phyloP scores from a whole-genome alignment of 1,284 basidiomycete genomes.

The Apiotrichum akiyoshidainum region DNA sequence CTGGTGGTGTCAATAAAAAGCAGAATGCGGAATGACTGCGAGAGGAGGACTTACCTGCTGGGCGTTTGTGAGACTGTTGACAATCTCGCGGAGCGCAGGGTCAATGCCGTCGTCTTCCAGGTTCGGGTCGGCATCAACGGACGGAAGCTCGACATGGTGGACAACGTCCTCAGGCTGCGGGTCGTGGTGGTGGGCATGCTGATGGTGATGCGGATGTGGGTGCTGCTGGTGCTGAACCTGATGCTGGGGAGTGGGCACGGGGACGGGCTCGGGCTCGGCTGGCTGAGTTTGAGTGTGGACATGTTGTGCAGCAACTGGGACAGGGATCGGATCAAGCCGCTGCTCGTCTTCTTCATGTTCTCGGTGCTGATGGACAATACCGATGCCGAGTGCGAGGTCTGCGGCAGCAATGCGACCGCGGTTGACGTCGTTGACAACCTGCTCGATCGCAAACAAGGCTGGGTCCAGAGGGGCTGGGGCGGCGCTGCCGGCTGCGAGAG shows the following conservation, averaged over 20 bases:
- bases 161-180: background rate
- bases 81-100: slow-evolving; percentile 46
- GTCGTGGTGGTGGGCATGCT: background rate
- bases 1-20: slow-evolving; percentile 5
- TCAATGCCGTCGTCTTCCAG: slow-evolving; percentile 42
- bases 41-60: slow-evolving; percentile 34
- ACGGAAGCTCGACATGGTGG: background rate
- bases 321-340: background rate
- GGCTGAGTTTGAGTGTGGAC: no score
- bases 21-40: no score
- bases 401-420: slow-evolving; percentile 26
- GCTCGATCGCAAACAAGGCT: slow-evolving; percentile 35
- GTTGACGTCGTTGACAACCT: slow-evolving; percentile 38
- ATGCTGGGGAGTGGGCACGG: background rate
- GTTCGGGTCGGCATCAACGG: background rate
- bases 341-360: background rate
- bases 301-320: no score
- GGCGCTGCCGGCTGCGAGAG: slow-evolving; percentile 1
- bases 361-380: no score
- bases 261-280: background rate
- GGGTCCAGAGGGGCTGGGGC: slow-evolving; percentile 30
- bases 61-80: slow-evolving; percentile 45
- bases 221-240: no score
- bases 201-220: no score
- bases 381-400: slow-evolving; percentile 4